Evolutionary conservation across 176 grass and related monocot species (phyloP), one percentile per base, ranked within the genome.

Genomic region (Tillandsia fasciculata): DNA sequence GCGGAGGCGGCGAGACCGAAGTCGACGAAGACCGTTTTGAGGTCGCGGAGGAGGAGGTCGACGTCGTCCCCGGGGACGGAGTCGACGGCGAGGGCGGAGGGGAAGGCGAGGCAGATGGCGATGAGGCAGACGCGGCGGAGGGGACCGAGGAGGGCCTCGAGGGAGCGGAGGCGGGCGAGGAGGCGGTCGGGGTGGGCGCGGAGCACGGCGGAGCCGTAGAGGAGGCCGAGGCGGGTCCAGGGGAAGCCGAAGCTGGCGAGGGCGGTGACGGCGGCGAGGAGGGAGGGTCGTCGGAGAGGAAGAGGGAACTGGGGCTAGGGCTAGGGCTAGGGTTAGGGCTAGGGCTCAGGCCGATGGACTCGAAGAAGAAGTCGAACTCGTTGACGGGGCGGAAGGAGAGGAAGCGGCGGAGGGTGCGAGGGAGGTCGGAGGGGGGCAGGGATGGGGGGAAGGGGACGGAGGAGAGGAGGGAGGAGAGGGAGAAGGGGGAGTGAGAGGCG

Each of bases 311-410:
- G 14, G 74, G 42, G 59, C 9, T 20, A 67, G 58, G 12, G 47
- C 20, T 24, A 24, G 24, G 24, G 24, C 20, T 20, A 67, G 58
- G 12, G 47, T 0, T 24, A 24, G 24, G 24, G 24, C 20, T 17
- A 0, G 74, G 69, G 12, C 68, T 63, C 52, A 86, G 64, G 72
- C 92, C 88, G 71, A 91, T 96, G 59, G 88, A 91, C 77, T 96
- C 92, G 76, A 91, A 78, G 74, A 96, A 87, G 86, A 96, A 91
- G 0, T 90, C 88, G 63, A 84, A 80, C 85, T 96, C 92, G 73
- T 91, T 84, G 70, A 96, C 78, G 51, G 88, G 92, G 69, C 81
- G 68, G 64, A 73, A 88, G 14, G 49, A 51, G 23, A 96, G 79
- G 76, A 82, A 78, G 77, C 84, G 85, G 75, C 83, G 82, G 70